Base-by-base conservation (phyloP, 352 stramenopile genomes). In the Phytopythium mirpurense region DNA sequence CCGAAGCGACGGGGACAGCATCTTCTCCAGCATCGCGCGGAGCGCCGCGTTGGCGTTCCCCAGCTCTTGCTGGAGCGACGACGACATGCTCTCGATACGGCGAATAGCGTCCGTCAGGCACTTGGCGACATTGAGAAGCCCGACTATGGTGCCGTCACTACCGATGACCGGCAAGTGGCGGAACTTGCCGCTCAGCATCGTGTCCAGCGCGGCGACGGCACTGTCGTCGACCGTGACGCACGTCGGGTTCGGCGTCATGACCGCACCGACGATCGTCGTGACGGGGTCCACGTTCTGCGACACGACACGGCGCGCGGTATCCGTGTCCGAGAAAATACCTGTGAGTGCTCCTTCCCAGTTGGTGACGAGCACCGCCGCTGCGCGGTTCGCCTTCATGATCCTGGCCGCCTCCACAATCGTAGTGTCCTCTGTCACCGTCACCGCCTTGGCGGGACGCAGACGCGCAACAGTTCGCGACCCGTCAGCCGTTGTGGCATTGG, bases 101-200 rank as follows among this genome's bases (percentile, higher is more conserved):
- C 79, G 83, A 61, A 99, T 99, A 3, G 96, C 96, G 76, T 99
- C 96, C 67, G 98, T 96, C 48, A 99, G 65, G 56, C 96, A 99
- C 73, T 99, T 98, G 1, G 94, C 94, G 48, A 99, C 98, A 58
- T 99, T 98, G 12, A 99, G 74, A 12, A 99, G 58, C 12, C 97
- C 97, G 15, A 97, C 89, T 36, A 99, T 94, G 21, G 78, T 82
- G 9, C 83, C 86, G 10, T 72, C 68, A 49, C 83, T 92, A 4
- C 48, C 48, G 6, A 98, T 78, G 0, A 99, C 97, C 21, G 97
- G 97, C 38, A 99, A 74, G 59, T 99, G 96, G 24, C 94, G 91
- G 73, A 99, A 99, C n/a, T 80, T 83, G 8, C 86, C 86, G 9
- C 66, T 88, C 19, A 96, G 67, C 86, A 96, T 96, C 45, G 74